Percentiles rank a stretch among this genome's conserved stretches.
phyloP scores from a whole-genome alignment of 345 rosid genomes.

The Moricandia moricandioides region DNA sequence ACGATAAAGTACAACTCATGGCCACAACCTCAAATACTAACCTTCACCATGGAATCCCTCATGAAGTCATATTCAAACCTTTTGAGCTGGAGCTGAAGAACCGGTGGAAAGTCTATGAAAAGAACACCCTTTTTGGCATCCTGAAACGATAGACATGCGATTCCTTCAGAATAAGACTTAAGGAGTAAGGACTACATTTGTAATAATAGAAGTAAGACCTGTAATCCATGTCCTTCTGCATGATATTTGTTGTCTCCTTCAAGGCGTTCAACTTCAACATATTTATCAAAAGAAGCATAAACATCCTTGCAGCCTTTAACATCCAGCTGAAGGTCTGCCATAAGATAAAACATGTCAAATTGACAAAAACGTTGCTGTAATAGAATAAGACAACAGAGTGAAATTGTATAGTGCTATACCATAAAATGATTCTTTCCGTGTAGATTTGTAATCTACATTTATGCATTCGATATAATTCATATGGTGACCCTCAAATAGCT shows the following conservation, averaged over 20 bases:
- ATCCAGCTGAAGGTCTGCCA: slow-evolving; percentile 94
- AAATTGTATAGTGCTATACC: slow-evolving; percentile 45
- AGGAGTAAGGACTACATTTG: not conserved
- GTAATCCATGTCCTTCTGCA: slow-evolving; percentile 85
- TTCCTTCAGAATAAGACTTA: slow-evolving; percentile 14
- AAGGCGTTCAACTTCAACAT: slow-evolving; percentile 94
- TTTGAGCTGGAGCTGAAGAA: slow-evolving; percentile 94
- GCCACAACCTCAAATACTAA: slow-evolving; percentile 35
- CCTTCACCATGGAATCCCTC: slow-evolving; percentile 97
- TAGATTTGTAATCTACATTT: slow-evolving; percentile 91
- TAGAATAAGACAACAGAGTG: slow-evolving; percentile 18
- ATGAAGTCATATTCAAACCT: slow-evolving; percentile 93
- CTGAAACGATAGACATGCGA: slow-evolving; percentile 43
- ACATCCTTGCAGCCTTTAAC: slow-evolving; percentile 98
- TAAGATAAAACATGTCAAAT: slow-evolving; percentile 8
- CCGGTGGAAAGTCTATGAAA: slow-evolving; percentile 93
- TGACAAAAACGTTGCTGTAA: not conserved
- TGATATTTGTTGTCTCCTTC: slow-evolving; percentile 98
- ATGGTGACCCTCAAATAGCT: slow-evolving; percentile 95
- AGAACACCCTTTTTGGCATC: slow-evolving; percentile 93
- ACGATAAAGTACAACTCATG: slow-evolving; percentile 9
- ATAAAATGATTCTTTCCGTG: slow-evolving; percentile 93
- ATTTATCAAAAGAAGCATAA: slow-evolving; percentile 96
- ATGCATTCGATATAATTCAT: slow-evolving; percentile 95
- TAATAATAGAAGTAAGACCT: slow-evolving; percentile 44